These are phyloP conservation scores for Boechera retrofracta DNA, from an alignment of 345 rosid species.

Conservation along the genomic window DNA sequence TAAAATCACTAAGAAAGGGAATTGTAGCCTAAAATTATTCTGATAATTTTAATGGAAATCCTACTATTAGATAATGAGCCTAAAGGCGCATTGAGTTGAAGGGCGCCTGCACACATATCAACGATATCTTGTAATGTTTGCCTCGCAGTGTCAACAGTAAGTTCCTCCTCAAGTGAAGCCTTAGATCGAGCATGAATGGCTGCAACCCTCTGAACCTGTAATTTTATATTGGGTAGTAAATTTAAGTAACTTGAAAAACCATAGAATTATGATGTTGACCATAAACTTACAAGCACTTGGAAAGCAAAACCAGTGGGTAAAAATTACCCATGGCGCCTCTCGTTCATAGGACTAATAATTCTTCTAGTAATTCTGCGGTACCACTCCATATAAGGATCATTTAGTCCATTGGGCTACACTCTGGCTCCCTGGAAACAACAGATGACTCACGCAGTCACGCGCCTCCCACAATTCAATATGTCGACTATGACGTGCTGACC, in stretches of 20 bases:
- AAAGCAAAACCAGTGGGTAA: constrained; percentile 51
- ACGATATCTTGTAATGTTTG: constrained; percentile 46
- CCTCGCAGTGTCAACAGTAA: constrained; percentile 46
- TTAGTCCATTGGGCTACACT: constrained; percentile 48
- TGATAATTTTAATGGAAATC: constrained; percentile 5
- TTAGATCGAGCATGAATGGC: constrained; percentile 48
- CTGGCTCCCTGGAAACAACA: constrained; percentile 40
- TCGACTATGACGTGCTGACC: constrained; percentile 50
- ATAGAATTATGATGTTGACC: neutral
- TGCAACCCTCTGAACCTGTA: constrained; percentile 49
- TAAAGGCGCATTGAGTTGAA: constrained; percentile 48
- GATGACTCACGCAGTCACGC: constrained; percentile 37
- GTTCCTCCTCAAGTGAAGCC: constrained; percentile 48
- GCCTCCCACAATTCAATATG: constrained; percentile 47
- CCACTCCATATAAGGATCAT: constrained; percentile 53
- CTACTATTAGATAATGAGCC: constrained; percentile 49
- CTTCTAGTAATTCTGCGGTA: constrained; percentile 49
- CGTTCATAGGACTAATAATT: constrained; percentile 50
- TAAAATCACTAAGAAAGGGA: constrained; percentile 7
- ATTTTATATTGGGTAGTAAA: constrained; percentile 1
- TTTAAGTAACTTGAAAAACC: neutral
- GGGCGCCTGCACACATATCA: constrained; percentile 50
- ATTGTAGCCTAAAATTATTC: neutral
- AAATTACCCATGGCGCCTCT: constrained; percentile 51
- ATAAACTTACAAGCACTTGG: constrained; percentile 48